phyloP scores from a whole-genome alignment of 768 basidiomycete species.

The Psilocybe tampanensis region DNA sequence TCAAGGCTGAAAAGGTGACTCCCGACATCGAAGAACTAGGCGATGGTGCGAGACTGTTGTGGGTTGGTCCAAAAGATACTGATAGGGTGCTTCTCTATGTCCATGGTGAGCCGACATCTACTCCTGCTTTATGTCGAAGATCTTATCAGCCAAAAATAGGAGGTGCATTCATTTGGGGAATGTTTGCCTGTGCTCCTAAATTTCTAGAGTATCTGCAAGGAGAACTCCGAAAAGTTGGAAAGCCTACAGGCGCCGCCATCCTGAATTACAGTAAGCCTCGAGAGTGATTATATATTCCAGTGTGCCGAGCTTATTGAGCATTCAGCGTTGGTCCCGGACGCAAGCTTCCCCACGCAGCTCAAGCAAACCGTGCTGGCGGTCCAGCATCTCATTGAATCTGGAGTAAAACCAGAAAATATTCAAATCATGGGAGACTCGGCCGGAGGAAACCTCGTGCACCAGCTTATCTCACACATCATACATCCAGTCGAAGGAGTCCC shows the following conservation, averaged over 20 bases:
- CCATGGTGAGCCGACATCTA: constrained; percentile 7
- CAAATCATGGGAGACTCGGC: constrained; percentile 36
- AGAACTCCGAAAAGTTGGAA: constrained; percentile 4
- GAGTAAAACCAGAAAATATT: constrained; percentile 28
- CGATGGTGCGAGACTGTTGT: constrained; percentile 11
- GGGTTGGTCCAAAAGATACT: constrained; percentile 14
- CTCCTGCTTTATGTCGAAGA: background rate
- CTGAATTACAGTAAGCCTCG: constrained; percentile 14
- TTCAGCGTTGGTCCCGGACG: constrained; percentile 28
- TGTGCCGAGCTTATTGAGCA: background rate
- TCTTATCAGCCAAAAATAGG: background rate
- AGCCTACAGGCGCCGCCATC: constrained; percentile 7
- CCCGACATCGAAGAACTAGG: constrained; percentile 6
- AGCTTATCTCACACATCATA: constrained; percentile 31
- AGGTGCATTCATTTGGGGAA: constrained; percentile 12
- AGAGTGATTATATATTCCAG: background rate
- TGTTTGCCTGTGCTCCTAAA: constrained; percentile 2
- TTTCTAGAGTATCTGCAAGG: constrained; percentile 21
- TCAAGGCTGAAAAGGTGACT: background rate
- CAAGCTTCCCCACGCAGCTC: constrained; percentile 30
- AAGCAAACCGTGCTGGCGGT: constrained; percentile 27
- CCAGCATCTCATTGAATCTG: constrained; percentile 28
- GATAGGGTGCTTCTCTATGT: constrained; percentile 13
- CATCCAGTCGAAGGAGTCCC: constrained; percentile 24
- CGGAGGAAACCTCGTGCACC: constrained; percentile 31